Evolutionary conservation across 352 stramenopile genomes (phyloP).

Genomic region (Elongisporangium prolatum): DNA sequence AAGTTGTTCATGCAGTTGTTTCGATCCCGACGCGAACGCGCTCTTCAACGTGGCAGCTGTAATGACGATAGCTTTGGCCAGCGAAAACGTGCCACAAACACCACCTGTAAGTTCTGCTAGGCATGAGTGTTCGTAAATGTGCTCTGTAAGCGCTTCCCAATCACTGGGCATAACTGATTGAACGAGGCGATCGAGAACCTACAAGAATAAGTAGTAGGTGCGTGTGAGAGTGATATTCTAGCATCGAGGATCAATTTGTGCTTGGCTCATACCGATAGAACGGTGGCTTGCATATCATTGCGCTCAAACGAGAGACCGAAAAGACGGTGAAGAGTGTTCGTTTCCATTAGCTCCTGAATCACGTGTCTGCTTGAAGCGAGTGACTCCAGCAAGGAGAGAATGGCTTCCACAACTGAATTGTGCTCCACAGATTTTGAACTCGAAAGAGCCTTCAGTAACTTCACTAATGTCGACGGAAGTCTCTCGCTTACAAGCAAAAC

Average conservation of each 20-base stretch:
- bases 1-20: slow-evolving; percentile 22
- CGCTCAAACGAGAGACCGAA: slow-evolving; percentile 33
- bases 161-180: slow-evolving; percentile 10
- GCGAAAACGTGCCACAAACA: slow-evolving; percentile 12
- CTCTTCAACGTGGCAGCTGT: slow-evolving; percentile 12
- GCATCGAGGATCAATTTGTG: too few relatives aligned
- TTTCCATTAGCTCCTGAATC: slow-evolving; percentile 42
- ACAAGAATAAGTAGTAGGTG: slow-evolving; percentile 1
- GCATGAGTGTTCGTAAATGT: slow-evolving; percentile 21
- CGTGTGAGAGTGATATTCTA: background rate
- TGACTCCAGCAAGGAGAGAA: slow-evolving; percentile 26
- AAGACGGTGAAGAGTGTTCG: slow-evolving; percentile 44
- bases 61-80: slow-evolving; percentile 18
- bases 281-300: background rate
- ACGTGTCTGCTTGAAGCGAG: slow-evolving; percentile 35
- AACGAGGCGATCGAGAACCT: slow-evolving; percentile 25
- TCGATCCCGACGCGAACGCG: slow-evolving; percentile 8
- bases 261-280: background rate
- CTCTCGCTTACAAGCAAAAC: slow-evolving; percentile 39
- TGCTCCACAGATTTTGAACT: slow-evolving; percentile 12
- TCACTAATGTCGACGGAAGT: slow-evolving; percentile 49
- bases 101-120: slow-evolving; percentile 13
- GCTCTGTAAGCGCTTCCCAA: slow-evolving; percentile 22
- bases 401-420: slow-evolving; percentile 22
- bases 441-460: slow-evolving; percentile 36